Base-by-base conservation (phyloP, 805 yeast genomes). In the Cyberlindnera euphorbiiphila region DNA sequence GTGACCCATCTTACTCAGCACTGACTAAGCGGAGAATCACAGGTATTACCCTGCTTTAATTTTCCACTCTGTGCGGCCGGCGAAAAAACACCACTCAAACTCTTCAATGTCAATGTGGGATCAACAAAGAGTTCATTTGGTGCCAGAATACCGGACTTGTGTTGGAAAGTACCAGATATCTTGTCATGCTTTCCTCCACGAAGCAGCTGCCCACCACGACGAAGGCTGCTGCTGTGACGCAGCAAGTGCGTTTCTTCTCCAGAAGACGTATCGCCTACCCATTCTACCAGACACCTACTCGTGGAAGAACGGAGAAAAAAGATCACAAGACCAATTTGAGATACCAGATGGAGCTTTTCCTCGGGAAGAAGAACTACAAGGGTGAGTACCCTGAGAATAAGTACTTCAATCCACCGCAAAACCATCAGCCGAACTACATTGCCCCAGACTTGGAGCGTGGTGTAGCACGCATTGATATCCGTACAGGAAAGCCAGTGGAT, bases 291-390 rank as follows among this genome's bases (percentile, higher is more conserved):
- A 66, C 64, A 41, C 62, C 68, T 37, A 65, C 65, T 42, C 49
- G 64, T 43, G 61, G 63, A n/a, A 62, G 60, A 51, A 59, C 59
- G 46, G 65, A 59, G 51, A 66, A 66, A 42, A 60, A 63, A 42
- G 53, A 53, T 33, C 70, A 66, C 44, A 71, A 68, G 35, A 71
- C 84, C 8, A 74, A 72, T 41, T 68, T 82, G 56, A 75, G 74
- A 51, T 69, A 75, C 57, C 76, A 78, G 26, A 66, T 87, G 74
- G 75, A 77, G 48, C 76, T 72, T 47, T 88, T 86, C 64, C 65
- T 88, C 39, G 97, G 97, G 3, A 91, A 91, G 25, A 76, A 71
- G 58, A 87, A 86, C 62, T 76, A 76, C 63, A 81, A 82, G 59
- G 96, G 96, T 14, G 87, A 85, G 48, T 85, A 85, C 60, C 70